Percentiles rank a stretch among this genome's conserved stretches.
These are phyloP conservation scores for Rhododendron mucronatum DNA, from an alignment of 148 eudicot species.

Conservation along the genomic window DNA sequence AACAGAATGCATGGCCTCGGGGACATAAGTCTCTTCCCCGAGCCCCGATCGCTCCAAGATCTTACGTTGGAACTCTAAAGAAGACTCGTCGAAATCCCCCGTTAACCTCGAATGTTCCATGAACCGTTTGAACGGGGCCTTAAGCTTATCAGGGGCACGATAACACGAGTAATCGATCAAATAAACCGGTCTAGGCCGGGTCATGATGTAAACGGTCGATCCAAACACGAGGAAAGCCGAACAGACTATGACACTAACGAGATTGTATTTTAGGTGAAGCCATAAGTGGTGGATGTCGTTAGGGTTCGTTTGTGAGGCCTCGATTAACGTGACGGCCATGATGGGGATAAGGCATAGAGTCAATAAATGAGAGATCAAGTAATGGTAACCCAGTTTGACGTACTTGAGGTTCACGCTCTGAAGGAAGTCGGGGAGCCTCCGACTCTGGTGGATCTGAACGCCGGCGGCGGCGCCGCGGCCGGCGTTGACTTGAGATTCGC, in stretches of 20 bases:
- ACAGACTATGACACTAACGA: slow-evolving; percentile 11
- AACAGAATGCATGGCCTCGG: slow-evolving; percentile 21
- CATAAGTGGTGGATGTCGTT: slow-evolving; percentile 15
- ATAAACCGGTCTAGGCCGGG: slow-evolving; percentile 25
- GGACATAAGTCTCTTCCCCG: slow-evolving; percentile 34
- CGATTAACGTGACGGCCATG: slow-evolving; percentile 3
- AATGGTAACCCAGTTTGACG: slow-evolving; percentile 30
- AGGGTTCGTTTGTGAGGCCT: slow-evolving; percentile 24
- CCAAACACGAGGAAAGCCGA: slow-evolving; percentile 19
- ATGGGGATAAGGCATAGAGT: slow-evolving; percentile 16
- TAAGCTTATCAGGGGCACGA: slow-evolving; percentile 17
- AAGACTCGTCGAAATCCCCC: slow-evolving; percentile 26
- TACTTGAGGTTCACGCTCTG: slow-evolving; percentile 29
- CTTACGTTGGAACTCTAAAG: slow-evolving; percentile 31
- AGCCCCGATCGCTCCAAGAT: slow-evolving; percentile 37
- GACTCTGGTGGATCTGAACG: slow-evolving; percentile 3
- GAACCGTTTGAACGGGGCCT: slow-evolving; percentile 17
- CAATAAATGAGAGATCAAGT: slow-evolving; percentile 20
- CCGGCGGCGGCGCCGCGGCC: not conserved
- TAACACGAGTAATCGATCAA: slow-evolving; percentile 25
- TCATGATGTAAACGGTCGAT: slow-evolving; percentile 21
- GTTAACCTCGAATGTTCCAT: slow-evolving; percentile 22
- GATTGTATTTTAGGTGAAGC: slow-evolving; percentile 20
- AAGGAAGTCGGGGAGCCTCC: slow-evolving; percentile 23
- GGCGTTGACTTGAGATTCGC: not conserved